Conservation (phyloP, 345 rosid genomes). For the Salix exigua region DNA sequence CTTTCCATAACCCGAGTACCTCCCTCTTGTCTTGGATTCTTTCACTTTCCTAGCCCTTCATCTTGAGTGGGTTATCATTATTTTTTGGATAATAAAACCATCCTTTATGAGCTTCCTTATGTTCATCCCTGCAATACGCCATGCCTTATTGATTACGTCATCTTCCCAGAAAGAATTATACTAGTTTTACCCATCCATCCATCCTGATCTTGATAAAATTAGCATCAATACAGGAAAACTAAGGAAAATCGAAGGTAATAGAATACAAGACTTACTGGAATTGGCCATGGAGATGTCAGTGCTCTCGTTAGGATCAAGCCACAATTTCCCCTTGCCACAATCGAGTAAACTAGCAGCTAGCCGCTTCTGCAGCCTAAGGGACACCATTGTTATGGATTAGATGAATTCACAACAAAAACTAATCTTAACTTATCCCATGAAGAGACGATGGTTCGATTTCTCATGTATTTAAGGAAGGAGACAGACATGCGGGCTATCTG, state of each 20-base stretch:
- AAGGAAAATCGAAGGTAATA: background rate
- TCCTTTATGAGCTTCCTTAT: slow-evolving; percentile 91
- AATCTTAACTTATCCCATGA: no score
- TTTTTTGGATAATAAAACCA: slow-evolving; percentile 93
- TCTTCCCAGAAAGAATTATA: no score
- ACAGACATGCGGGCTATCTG: no score
- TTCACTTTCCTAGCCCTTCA: slow-evolving; percentile 78
- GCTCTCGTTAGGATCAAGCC: slow-evolving; percentile 68
- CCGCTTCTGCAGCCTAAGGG: slow-evolving; percentile 80
- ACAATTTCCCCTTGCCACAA: slow-evolving; percentile 60
- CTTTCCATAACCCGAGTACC: slow-evolving; percentile 97
- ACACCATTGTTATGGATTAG: slow-evolving; percentile 43
- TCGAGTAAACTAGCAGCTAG: slow-evolving; percentile 63
- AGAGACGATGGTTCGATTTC: no score
- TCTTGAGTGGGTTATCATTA: slow-evolving; percentile 91
- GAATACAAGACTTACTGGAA: slow-evolving; percentile 36
- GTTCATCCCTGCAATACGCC: slow-evolving; percentile 57
- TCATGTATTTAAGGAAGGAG: no score
- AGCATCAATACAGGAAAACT: background rate
- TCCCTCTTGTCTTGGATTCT: slow-evolving; percentile 86
- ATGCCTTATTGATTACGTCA: no score
- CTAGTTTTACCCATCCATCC: no score
- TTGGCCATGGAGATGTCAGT: slow-evolving; percentile 72
- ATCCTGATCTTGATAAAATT: no score
- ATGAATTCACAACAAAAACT: no score